A percentile compares a stretch with the other conserved stretches of the same genome.
phyloP scores from a whole-genome alignment of 768 basidiomycete genomes.

The Pholiota conissans region DNA sequence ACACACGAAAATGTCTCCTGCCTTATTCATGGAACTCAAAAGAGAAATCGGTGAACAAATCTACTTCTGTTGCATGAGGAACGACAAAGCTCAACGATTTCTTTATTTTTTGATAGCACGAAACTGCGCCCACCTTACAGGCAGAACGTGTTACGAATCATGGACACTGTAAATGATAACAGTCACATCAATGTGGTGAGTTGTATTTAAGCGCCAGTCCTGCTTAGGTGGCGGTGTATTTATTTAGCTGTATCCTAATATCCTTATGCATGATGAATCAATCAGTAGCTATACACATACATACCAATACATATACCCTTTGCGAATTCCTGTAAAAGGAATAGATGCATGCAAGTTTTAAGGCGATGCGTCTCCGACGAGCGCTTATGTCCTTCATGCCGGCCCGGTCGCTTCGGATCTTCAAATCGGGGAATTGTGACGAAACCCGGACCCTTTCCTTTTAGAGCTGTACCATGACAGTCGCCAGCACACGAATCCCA shows the following conservation, averaged over 20 bases:
- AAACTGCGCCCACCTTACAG: not conserved
- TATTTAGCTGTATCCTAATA: not conserved
- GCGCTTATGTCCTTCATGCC: not conserved
- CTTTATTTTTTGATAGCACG: not conserved
- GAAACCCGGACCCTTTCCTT: not conserved
- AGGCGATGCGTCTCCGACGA: too few relatives aligned
- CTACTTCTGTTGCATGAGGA: not conserved
- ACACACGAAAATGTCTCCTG: constrained; percentile 5
- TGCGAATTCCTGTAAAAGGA: too few relatives aligned
- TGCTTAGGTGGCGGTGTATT: not conserved
- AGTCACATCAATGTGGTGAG: not conserved
- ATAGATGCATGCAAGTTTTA: too few relatives aligned
- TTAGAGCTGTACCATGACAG: constrained; percentile 1
- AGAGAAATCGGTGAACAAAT: constrained; percentile 9
- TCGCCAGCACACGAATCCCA: constrained; percentile 12
- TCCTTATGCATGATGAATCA: not conserved
- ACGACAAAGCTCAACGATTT: not conserved
- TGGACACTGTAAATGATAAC: too few relatives aligned
- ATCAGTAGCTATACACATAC: not conserved
- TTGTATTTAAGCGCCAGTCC: not conserved
- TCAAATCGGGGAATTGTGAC: not conserved
- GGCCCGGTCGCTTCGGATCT: not conserved
- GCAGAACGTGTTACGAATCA: too few relatives aligned
- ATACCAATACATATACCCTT: not conserved
- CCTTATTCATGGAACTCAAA: constrained; percentile 4